Percentiles rank a stretch among this genome's conserved stretches.
Evolutionary conservation across 331 rosid genomes (phyloP).

Genomic region (Malus hybrid): DNA sequence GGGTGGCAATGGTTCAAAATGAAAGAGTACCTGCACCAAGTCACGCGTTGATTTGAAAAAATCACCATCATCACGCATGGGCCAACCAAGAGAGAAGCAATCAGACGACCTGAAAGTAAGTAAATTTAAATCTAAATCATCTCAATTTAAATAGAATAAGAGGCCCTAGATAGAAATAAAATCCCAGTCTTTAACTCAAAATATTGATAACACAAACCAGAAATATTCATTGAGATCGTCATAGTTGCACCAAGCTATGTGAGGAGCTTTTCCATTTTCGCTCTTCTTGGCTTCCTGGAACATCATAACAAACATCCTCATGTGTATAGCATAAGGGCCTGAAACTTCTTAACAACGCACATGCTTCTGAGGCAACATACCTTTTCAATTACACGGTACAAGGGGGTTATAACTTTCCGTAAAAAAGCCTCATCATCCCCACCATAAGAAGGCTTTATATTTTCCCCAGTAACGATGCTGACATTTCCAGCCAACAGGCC

Average conservation of each 20-base stretch:
- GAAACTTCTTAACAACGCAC: constrained; percentile 11
- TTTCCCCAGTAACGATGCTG: constrained; percentile 96
- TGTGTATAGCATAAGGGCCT: constrained; percentile 18
- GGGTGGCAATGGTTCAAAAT: constrained; percentile 1
- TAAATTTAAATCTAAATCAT: constrained; percentile 9
- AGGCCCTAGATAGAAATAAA: constrained; percentile 15
- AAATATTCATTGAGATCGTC: constrained; percentile 90
- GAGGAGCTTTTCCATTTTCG: constrained; percentile 73
- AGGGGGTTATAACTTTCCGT: constrained; percentile 84
- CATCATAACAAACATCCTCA: constrained; percentile 16
- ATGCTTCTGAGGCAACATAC: constrained; percentile 25
- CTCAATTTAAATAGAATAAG: neutral
- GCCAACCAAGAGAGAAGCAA: constrained; percentile 99
- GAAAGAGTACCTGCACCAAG: constrained; percentile 34
- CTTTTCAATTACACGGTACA: constrained; percentile 75
- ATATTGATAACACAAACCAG: constrained; percentile 50
- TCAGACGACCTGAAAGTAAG: constrained; percentile 56
- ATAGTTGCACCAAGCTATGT: constrained; percentile 87
- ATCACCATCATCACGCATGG: constrained; percentile 95
- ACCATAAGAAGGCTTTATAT: constrained; percentile 97
- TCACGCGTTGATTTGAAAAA: constrained; percentile 77
- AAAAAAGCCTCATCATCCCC: constrained; percentile 96
- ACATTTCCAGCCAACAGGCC: constrained; percentile 98
- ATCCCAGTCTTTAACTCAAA: neutral
- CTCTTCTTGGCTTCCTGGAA: constrained; percentile 72